Percentiles rank a stretch among this genome's conserved stretches.
Conservation (phyloP, 257 asterid species). For the Echium plantagineum region DNA sequence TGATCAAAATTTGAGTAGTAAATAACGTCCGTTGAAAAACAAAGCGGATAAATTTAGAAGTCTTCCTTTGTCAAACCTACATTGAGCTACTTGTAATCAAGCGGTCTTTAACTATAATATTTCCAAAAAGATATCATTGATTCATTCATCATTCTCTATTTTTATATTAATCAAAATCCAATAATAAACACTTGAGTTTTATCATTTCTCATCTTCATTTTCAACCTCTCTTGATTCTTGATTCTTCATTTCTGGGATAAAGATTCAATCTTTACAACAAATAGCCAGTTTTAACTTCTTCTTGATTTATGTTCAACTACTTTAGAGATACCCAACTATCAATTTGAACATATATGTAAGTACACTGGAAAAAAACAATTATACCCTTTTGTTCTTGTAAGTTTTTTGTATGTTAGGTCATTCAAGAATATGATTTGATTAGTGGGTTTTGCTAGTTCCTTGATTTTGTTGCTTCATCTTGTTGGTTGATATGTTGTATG, state of each 20-base stretch:
- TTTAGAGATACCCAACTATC: neutral
- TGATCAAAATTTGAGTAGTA: too few species aligned
- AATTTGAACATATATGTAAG: neutral
- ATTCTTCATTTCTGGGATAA: neutral
- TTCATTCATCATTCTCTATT: neutral
- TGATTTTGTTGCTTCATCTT: neutral
- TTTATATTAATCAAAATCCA: neutral
- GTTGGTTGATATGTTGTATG: neutral
- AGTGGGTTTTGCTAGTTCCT: neutral
- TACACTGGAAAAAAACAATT: neutral
- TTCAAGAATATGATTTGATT: neutral
- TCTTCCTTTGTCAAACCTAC: too few species aligned
- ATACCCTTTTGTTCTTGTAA: neutral
- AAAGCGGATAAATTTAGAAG: too few species aligned
- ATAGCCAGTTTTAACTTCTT: neutral
- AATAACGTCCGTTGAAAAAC: too few species aligned
- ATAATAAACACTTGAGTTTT: too few species aligned
- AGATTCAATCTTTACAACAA: neutral
- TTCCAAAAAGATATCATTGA: too few species aligned
- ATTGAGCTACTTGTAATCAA: too few species aligned
- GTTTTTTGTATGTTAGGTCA: neutral
- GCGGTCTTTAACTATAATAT: neutral
- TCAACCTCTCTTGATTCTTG: neutral
- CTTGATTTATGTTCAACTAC: neutral
- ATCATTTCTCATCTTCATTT: too few species aligned